Evolutionary conservation across 805 yeast species (phyloP).

Genomic region (Teunomyces lycoperdinae): DNA sequence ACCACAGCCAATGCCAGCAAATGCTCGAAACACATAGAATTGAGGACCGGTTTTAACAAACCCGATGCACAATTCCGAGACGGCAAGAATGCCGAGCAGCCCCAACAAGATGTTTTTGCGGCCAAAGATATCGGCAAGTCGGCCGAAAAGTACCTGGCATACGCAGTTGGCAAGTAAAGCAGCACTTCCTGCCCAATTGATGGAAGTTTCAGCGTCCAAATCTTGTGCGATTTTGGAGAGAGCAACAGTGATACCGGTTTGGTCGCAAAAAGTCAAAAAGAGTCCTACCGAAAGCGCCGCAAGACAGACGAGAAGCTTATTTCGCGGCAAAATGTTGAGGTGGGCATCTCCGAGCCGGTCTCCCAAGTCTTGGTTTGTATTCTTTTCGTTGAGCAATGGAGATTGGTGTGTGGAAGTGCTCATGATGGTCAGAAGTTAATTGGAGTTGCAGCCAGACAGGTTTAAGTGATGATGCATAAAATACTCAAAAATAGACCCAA

Average conservation of each 20-base stretch:
- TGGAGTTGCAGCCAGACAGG: too few species aligned
- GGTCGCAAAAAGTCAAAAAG: constrained; percentile 20
- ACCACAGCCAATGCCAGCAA: constrained; percentile 60
- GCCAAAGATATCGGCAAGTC: constrained; percentile 64
- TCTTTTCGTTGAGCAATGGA: neutral
- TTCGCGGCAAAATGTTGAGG: constrained; percentile 17
- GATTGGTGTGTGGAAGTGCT: neutral
- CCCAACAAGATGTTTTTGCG: constrained; percentile 44
- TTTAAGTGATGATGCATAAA: too few species aligned
- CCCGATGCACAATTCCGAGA: constrained; percentile 44
- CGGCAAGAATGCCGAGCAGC: constrained; percentile 43
- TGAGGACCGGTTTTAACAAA: constrained; percentile 42
- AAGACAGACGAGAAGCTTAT: constrained; percentile 17
- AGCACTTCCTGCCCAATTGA: constrained; percentile 69
- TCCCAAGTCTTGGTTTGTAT: constrained; percentile 9
- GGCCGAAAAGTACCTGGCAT: constrained; percentile 73
- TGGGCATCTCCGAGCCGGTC: constrained; percentile 20
- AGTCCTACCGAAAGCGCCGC: constrained; percentile 17
- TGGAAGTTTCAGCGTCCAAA: constrained; percentile 18
- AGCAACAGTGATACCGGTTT: constrained; percentile 21
- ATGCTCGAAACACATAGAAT: constrained; percentile 48
- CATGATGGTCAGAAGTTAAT: neutral
- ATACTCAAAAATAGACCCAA: too few species aligned
- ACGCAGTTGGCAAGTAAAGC: constrained; percentile 68
- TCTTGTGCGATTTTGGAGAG: constrained; percentile 18